phyloP scores from a whole-genome alignment of 768 basidiomycete genomes.

The Tricholoma flavovirens region DNA sequence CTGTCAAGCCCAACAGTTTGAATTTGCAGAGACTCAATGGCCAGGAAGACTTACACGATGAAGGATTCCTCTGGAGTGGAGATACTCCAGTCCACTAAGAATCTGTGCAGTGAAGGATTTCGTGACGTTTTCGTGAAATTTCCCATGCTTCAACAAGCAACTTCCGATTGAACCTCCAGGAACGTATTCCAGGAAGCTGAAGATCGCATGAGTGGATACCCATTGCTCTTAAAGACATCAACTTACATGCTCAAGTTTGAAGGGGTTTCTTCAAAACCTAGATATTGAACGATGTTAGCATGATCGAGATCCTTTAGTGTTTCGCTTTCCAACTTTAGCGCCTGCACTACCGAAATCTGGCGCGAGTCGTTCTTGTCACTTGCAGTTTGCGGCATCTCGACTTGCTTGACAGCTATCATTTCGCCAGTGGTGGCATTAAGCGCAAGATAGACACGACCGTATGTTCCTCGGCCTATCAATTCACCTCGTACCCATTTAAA shows the following conservation, averaged over 20 bases:
- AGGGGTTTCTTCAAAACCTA: slow-evolving; percentile 89
- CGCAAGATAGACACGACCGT: slow-evolving; percentile 93
- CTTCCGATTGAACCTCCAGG: slow-evolving; percentile 94
- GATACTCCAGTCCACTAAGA: slow-evolving; percentile 83
- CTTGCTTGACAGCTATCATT: slow-evolving; percentile 99
- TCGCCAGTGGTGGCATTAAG: slow-evolving; percentile 95
- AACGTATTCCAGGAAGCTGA: slow-evolving; percentile 96
- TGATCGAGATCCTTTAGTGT: slow-evolving; percentile 95
- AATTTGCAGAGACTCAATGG: not conserved
- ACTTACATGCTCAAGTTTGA: slow-evolving; percentile 88
- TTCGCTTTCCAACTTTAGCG: slow-evolving; percentile 92
- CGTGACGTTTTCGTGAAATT: slow-evolving; percentile 87
- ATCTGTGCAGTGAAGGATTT: slow-evolving; percentile 93
- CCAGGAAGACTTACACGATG: slow-evolving; percentile 70
- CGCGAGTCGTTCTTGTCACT: slow-evolving; percentile 88
- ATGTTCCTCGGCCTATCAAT: slow-evolving; percentile 95
- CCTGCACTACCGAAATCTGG: slow-evolving; percentile 81
- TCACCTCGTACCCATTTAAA: slow-evolving; percentile 99
- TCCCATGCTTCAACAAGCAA: slow-evolving; percentile 85
- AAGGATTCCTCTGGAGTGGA: slow-evolving; percentile 87
- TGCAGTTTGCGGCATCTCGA: slow-evolving; percentile 87
- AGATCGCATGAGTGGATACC: not conserved
- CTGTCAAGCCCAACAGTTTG: slow-evolving; percentile 30
- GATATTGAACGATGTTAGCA: slow-evolving; percentile 94
- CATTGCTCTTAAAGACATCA: not conserved